Evolutionary conservation across 805 yeast genomes (phyloP), one percentile per base, ranked within the genome.

Genomic region (Allodekkera sacchari): DNA sequence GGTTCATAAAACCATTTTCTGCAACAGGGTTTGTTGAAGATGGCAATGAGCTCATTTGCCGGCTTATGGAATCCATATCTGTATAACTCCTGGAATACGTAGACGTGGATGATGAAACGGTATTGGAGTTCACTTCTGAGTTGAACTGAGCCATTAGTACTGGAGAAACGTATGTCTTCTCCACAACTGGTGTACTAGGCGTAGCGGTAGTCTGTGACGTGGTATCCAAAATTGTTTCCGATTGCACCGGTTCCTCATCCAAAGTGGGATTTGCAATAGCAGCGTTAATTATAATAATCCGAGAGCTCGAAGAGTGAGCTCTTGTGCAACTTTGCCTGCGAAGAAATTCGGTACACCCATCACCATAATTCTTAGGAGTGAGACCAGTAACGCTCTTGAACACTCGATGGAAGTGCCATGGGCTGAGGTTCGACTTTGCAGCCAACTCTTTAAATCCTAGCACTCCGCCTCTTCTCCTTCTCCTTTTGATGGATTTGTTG

Each of bases 401-500:
- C 16, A 85, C 94, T 31, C 95, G 64, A 62, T 85, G 95, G 57
- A 85, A 85, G 56, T 85, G 95, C 95, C 95, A 85, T 17, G 95
- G 92, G 8, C 84, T 73, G 37, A 85, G 66, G 43, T 80, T 80
- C 7, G 87, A 77, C 50, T 84, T 81, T 14, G 83, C 77, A 7
- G 95, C 95, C 48, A 85, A 66, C 52, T 85, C 95, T 53, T 83
- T 82, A 61, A 85, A 85, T 1, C 88, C 89, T 28, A 80, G 57
- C 8, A 79, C 83, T 25, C 85, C 87, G 13, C 89, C 89, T 54
- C 84, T 65, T 63, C 82, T 71, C 51, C 71, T 67, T 52, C 67
- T 66, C 53, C 65, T 65, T 31, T 52, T 59, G 23, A 51, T 48
- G 6, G 43, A 41, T 9, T 38, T 37, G 27, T 38, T 35, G 9